These are phyloP conservation scores for Xylariaceae sp. DNA, from an alignment of 2,329 filamentous ascomycete genomes.

Conservation along the genomic window DNA sequence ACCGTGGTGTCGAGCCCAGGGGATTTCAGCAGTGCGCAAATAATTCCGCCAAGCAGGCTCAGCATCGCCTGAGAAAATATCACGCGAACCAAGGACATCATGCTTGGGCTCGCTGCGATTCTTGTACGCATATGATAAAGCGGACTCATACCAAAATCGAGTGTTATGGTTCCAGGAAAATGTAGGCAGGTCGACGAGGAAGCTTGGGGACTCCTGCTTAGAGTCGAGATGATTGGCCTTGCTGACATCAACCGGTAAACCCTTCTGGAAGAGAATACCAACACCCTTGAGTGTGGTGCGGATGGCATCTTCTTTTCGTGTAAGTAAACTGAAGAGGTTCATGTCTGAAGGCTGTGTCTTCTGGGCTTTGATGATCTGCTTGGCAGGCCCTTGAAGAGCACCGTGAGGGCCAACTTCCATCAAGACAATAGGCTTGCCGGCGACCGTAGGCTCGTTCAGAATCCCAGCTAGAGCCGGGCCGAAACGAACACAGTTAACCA, in stretches of 20 bases:
- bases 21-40: constrained; percentile 32
- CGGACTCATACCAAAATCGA: constrained; percentile 36
- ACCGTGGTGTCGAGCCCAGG: constrained; percentile 45
- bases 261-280: constrained; percentile 27
- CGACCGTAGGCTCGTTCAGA: constrained; percentile 15
- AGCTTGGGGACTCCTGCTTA: constrained; percentile 28
- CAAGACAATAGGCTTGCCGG: constrained; percentile 21
- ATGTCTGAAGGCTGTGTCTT: constrained; percentile 23
- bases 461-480: constrained; percentile 27
- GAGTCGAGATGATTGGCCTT: constrained; percentile 31
- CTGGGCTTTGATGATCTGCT: constrained; percentile 31
- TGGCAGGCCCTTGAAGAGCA: constrained; percentile 33
- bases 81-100: constrained; percentile 35
- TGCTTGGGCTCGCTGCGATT: constrained; percentile 33
- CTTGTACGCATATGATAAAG: constrained; percentile 32
- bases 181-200: constrained; percentile 34
- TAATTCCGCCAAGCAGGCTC: constrained; percentile 34
- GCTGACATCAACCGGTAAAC: constrained; percentile 30
- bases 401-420: constrained; percentile 35
- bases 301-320: constrained; percentile 30
- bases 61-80: constrained; percentile 27
- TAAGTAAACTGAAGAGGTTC: constrained; percentile 25
- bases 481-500: constrained; percentile 36
- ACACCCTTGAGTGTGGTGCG: constrained; percentile 28
- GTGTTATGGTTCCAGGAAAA: constrained; percentile 44